Percentiles rank a stretch among this genome's conserved stretches.
These are phyloP conservation scores for Prunus fruticosa DNA, from an alignment of 306 rosid species.

Conservation along the genomic window DNA sequence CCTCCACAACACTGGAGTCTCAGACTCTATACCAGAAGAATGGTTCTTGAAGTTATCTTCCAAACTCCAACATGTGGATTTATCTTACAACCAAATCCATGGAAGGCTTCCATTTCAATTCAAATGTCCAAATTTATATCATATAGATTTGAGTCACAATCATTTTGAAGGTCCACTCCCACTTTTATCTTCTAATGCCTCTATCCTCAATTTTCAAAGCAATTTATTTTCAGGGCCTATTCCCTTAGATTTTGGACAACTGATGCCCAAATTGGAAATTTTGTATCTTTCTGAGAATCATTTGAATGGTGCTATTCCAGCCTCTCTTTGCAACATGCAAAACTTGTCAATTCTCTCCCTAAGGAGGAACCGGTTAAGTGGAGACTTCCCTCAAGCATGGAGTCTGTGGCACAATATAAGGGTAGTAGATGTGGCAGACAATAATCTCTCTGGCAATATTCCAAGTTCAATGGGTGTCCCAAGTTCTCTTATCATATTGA, in stretches of 20 bases:
- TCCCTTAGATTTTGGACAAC: background rate
- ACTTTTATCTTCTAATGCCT: background rate
- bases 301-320: background rate
- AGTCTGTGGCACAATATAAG: accelerated
- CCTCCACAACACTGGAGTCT: background rate
- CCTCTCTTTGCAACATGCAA: background rate
- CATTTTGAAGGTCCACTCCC: background rate
- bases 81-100: background rate
- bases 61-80: background rate
- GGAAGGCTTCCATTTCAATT: background rate
- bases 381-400: background rate
- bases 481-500: background rate
- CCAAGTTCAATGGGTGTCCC: background rate
- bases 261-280: background rate
- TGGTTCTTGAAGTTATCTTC: background rate
- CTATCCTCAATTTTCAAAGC: accelerated
- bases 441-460: background rate
- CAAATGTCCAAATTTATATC: background rate
- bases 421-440: background rate
- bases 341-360: background rate
- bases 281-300: background rate
- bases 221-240: background rate
- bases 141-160: background rate
- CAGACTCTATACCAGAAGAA: background rate
- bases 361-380: background rate